Percentiles rank a stretch among this genome's conserved stretches.
These are phyloP conservation scores for Raddia guianensis DNA, from an alignment of 176 grass and related monocot genomes.

Conservation along the genomic window DNA sequence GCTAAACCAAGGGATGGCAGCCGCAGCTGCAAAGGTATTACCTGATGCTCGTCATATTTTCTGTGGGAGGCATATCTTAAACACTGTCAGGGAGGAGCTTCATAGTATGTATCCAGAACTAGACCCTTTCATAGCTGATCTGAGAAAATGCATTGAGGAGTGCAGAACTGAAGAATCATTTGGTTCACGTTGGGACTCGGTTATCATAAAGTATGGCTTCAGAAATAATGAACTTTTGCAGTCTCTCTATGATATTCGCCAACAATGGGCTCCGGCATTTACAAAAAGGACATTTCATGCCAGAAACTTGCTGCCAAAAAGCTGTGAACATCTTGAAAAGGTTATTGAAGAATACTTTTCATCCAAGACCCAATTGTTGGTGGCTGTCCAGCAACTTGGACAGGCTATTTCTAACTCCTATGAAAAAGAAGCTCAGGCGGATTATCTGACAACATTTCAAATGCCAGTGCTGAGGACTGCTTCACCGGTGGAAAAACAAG, in stretches of 20 bases:
- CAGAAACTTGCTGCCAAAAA: slow-evolving; percentile 48
- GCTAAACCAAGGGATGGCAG: slow-evolving; percentile 60
- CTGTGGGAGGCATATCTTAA: slow-evolving; percentile 77
- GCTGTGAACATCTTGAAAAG: slow-evolving; percentile 62
- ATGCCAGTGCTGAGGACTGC: slow-evolving; percentile 64
- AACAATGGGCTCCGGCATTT: slow-evolving; percentile 76
- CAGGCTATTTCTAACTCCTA: slow-evolving; percentile 59
- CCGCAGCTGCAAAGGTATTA: slow-evolving; percentile 66
- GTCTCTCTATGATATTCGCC: slow-evolving; percentile 72
- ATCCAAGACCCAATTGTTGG: slow-evolving; percentile 58
- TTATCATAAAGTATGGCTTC: slow-evolving; percentile 60
- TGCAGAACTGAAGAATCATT: slow-evolving; percentile 68
- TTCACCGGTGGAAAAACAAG: slow-evolving; percentile 85
- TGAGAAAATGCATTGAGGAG: slow-evolving; percentile 67
- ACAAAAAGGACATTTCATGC: slow-evolving; percentile 71
- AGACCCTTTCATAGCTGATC: slow-evolving; percentile 63
- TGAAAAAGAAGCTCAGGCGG: slow-evolving; percentile 65
- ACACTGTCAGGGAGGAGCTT: slow-evolving; percentile 61
- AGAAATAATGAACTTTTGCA: slow-evolving; percentile 67
- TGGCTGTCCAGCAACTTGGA: slow-evolving; percentile 64
- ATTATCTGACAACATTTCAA: slow-evolving; percentile 80
- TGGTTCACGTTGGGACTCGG: slow-evolving; percentile 69
- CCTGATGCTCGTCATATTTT: slow-evolving; percentile 70
- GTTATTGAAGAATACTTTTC: slow-evolving; percentile 71
- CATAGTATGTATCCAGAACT: slow-evolving; percentile 47